Base-by-base conservation (phyloP, 2,329 filamentous ascomycete genomes). In the Trichoderma asperellum region DNA sequence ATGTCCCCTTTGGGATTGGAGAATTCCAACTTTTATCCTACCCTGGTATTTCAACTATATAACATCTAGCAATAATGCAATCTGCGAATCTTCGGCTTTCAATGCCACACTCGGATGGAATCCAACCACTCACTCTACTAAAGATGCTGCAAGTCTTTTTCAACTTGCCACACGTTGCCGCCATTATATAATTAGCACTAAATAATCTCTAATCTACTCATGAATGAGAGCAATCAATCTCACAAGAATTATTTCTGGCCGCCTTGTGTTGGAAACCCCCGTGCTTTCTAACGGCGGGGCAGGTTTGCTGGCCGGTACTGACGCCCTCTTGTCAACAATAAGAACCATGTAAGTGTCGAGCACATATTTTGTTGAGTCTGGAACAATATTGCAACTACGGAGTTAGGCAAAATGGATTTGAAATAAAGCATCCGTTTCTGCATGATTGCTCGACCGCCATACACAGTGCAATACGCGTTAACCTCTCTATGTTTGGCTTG, bases 1-100 rank as follows among this genome's bases (percentile, higher is more conserved):
- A 83, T 82, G 75, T 57, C 55, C 1, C 10, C 55, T 12, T 32
- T 35, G 32, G 55, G 32, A 6, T 57, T 57, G 24, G 32, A 24
- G 4, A 24, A 57, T n/a, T 32, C 55, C 5, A 24, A 5, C 1
- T 35, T 57, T 37, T 35, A 57, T 12, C n/a, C 35, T 2, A 21
- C 21, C n/a, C 32, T 10, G 5, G 12, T 6, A 57, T 57, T 2
- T 57, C n/a, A 57, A 57, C 37, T 68, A 72, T 52, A 57, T 72
- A 0, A 53, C 34, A n/a, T 27, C 32, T 5, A 70, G 72, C 12
- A 52, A 65, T 52, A 70, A 68, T 37, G 43, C 24, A 7, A 65
- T 71, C 4, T 71, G 68, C 40, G 61, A 21, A 40, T 63, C 61
- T 4, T 35, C 35, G 60, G 56, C 57, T 5, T 72, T 61, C 43